phyloP scores from a whole-genome alignment of 768 basidiomycete genomes.

The Lactarius deliciosus region DNA sequence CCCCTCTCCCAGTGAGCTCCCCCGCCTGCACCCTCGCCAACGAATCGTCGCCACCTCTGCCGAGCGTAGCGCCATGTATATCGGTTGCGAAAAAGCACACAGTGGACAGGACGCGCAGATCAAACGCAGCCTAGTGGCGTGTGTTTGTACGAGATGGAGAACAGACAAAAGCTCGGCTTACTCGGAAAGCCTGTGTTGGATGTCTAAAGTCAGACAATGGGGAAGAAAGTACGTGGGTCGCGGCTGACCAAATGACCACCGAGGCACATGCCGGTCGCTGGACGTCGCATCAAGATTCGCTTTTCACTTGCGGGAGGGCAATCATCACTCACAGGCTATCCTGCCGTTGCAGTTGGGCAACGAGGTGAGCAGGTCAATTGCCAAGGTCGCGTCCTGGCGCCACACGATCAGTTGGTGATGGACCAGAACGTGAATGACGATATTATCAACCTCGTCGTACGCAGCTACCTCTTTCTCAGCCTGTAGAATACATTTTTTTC shows the following conservation, averaged over 20 bases:
- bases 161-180: slow-evolving; percentile 31
- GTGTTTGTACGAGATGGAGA: neutral
- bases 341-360: slow-evolving; percentile 87
- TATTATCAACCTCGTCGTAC: slow-evolving; percentile 71
- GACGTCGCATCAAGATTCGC: slow-evolving; percentile 9
- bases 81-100: slow-evolving; percentile 97
- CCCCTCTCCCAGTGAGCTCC: slow-evolving; percentile 74
- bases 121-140: slow-evolving; percentile 75
- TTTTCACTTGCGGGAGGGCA: neutral
- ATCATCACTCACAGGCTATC: slow-evolving; percentile 62
- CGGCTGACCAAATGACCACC: slow-evolving; percentile 74
- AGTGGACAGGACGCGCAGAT: slow-evolving; percentile 74
- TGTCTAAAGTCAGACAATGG: slow-evolving; percentile 37
- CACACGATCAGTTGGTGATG: neutral
- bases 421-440: slow-evolving; percentile 1
- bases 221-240: slow-evolving; percentile 27
- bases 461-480: slow-evolving; percentile 84
- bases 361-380: slow-evolving; percentile 71
- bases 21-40: slow-evolving; percentile 71
- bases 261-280: slow-evolving; percentile 89
- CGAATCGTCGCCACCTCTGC: slow-evolving; percentile 74
- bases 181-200: slow-evolving; percentile 49
- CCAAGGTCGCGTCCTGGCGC: slow-evolving; percentile 68
- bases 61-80: slow-evolving; percentile 84
- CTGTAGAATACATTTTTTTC: slow-evolving; percentile 42